Base-by-base conservation (phyloP, 2,329 filamentous ascomycete species). In the Lasiodiplodia theobromae region DNA sequence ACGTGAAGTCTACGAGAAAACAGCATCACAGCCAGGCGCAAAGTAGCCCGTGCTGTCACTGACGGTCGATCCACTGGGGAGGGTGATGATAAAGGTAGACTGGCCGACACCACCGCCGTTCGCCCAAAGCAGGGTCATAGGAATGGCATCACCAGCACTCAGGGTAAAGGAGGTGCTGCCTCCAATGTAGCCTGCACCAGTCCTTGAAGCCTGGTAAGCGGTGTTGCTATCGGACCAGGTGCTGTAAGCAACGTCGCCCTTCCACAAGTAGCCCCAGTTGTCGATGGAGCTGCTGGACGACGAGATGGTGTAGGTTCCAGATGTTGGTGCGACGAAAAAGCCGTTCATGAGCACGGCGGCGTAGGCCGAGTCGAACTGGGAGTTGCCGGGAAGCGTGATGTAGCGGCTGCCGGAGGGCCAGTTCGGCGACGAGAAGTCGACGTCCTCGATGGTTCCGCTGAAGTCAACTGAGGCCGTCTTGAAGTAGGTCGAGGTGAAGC, bases 401-500 rank as follows among this genome's bases (percentile, higher is more conserved):
- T 62, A 62, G 0, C 23, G 10, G 16, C 2, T 18, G 58, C 58
- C 58, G 4, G 25, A 31, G 0, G 58, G 58, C 58, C 58, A 62
- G n/a, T 62, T 51, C 14, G 58, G 58, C 1, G 58, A 34, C 6
- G 58, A 49, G 40, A 62, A 62, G 10, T 62, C 58, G 10, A 62
- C 4, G 40, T 62, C 18, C 58, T 62, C 23, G n/a, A 62, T 25
- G 2, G 58, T 34, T 3, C 58, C 58, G 25, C 23, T 62, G 18
- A 62, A 62, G 40, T 49, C 40, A 40, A 37, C 58, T 2, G 40
- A 16, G 58, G 40, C 40, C 4, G 58, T 49, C 25, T 62, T 62
- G 40, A 62, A 62, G 58, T 51, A 62, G 21, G 40, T 31, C 14
- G 58, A 18, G 18, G 58, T 62, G 18, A 62, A 62, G 28, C 58